A percentile compares a stretch with the other conserved stretches of the same genome.
Conservation (phyloP, 2,329 filamentous ascomycete genomes). For the Verticillium tricorpus region DNA sequence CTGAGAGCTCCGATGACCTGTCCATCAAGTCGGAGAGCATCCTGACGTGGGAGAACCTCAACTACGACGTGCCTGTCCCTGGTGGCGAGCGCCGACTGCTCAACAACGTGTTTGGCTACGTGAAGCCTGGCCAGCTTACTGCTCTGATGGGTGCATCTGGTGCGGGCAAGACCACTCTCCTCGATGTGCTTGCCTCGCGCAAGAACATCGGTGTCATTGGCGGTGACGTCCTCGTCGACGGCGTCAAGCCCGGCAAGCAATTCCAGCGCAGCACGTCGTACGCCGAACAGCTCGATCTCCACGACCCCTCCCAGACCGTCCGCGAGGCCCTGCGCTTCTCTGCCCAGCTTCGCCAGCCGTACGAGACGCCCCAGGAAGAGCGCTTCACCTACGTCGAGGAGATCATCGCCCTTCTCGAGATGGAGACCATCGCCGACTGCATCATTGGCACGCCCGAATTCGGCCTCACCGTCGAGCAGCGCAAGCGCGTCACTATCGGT, state of each 20-base stretch:
- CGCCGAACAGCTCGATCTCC: conserved; percentile 58
- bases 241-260: conserved; percentile 49
- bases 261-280: conserved; percentile 61
- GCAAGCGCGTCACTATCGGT: conserved; percentile 81
- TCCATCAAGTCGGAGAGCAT: conserved; percentile 58
- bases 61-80: conserved; percentile 65
- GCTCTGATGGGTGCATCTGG: conserved; percentile 79
- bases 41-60: conserved; percentile 84
- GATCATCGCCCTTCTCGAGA: conserved; percentile 54
- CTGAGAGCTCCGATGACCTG: conserved; percentile 44
- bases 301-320: conserved; percentile 58
- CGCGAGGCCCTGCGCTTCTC: conserved; percentile 61
- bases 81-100: conserved; percentile 53
- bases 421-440: conserved; percentile 54
- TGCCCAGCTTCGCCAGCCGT: conserved; percentile 55
- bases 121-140: conserved; percentile 71
- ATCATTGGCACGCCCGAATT: conserved; percentile 59
- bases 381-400: conserved; percentile 59
- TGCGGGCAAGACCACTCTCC: conserved; percentile 82
- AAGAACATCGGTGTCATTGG: conserved; percentile 58
- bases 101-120: conserved; percentile 59
- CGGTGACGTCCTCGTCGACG: conserved; percentile 55
- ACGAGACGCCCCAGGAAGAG: conserved; percentile 46
- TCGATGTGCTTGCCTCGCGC: conserved; percentile 66
- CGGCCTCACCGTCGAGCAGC: conserved; percentile 63